Evolutionary conservation across 2,329 filamentous ascomycete genomes (phyloP).

Genomic region (Venturia oleaginea): DNA sequence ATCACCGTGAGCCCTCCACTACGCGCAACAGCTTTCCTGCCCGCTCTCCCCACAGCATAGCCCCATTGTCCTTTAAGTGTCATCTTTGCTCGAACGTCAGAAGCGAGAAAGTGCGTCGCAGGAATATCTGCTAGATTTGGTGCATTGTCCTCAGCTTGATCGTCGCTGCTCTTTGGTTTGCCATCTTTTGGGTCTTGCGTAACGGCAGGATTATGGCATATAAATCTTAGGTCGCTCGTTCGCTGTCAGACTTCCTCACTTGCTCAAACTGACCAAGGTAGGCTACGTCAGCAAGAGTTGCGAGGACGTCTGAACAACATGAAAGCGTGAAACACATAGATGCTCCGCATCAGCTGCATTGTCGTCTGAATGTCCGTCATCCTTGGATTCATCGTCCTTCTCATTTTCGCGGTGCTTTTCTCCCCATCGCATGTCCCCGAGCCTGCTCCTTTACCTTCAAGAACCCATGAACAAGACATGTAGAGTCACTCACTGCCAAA

Average conservation of each 20-base stretch:
- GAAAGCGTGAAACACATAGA: slow-evolving; percentile 34
- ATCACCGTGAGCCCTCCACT: not conserved
- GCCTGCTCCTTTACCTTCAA: not conserved
- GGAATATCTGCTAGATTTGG: not conserved
- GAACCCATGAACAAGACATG: not conserved
- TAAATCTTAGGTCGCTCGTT: not conserved
- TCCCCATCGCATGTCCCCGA: not conserved
- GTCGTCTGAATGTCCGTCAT: slow-evolving; percentile 35
- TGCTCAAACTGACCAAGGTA: slow-evolving; percentile 19
- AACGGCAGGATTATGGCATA: too few species aligned
- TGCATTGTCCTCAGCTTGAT: not conserved
- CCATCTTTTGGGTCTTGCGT: not conserved
- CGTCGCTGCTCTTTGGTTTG: slow-evolving; percentile 10
- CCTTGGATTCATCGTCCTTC: too few species aligned
- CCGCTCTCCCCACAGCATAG: not conserved
- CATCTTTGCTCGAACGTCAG: not conserved
- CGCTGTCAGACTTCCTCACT: not conserved
- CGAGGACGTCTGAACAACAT: slow-evolving; percentile 42
- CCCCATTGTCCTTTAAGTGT: not conserved
- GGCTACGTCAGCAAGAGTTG: slow-evolving; percentile 46
- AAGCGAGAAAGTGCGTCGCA: not conserved
- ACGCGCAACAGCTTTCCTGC: not conserved
- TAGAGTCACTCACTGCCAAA: not conserved
- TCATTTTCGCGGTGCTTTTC: too few species aligned
- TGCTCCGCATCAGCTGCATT: slow-evolving; percentile 41